phyloP scores from a whole-genome alignment of 2,329 filamentous ascomycete genomes.

The Onygenales sp. region DNA sequence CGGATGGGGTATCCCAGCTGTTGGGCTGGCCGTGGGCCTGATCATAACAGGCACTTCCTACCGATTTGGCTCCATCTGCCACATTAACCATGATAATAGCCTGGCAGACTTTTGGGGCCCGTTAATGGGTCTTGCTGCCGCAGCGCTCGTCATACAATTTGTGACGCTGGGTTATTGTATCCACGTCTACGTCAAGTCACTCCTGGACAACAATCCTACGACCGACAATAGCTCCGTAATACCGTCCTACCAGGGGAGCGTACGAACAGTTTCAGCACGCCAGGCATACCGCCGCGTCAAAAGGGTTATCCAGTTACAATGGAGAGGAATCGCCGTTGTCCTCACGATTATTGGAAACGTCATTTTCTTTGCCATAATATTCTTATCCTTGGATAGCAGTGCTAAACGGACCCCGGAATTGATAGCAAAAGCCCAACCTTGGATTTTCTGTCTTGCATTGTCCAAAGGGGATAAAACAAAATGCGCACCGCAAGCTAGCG shows the following conservation, averaged over 20 bases:
- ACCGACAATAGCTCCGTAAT: constrained; percentile 62
- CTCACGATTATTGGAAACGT: constrained; percentile 84
- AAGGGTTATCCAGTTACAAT: constrained; percentile 82
- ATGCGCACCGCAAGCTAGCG: constrained; percentile 54
- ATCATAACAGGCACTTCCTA: constrained; percentile 87
- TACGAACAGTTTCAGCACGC: constrained; percentile 69
- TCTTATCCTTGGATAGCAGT: constrained; percentile 75
- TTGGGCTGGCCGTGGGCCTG: constrained; percentile 67
- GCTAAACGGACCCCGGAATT: constrained; percentile 49
- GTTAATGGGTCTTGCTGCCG: constrained; percentile 64
- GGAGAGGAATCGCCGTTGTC: constrained; percentile 85
- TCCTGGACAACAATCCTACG: constrained; percentile 61
- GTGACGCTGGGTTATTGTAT: constrained; percentile 84
- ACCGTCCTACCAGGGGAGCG: constrained; percentile 65
- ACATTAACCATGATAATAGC: constrained; percentile 84
- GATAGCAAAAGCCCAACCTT: constrained; percentile 49
- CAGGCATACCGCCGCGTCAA: constrained; percentile 81
- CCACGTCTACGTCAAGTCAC: constrained; percentile 81
- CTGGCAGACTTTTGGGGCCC: constrained; percentile 86
- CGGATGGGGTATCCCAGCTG: constrained; percentile 75
- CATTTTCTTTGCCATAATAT: constrained; percentile 85
- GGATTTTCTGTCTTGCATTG: constrained; percentile 61
- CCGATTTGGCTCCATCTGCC: constrained; percentile 82
- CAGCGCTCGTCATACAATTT: constrained; percentile 72
- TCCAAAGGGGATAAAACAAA: constrained; percentile 51